A percentile compares a stretch with the other conserved stretches of the same genome.
Conservation (phyloP, 805 yeast genomes). For the Yarrowia hollandica region DNA sequence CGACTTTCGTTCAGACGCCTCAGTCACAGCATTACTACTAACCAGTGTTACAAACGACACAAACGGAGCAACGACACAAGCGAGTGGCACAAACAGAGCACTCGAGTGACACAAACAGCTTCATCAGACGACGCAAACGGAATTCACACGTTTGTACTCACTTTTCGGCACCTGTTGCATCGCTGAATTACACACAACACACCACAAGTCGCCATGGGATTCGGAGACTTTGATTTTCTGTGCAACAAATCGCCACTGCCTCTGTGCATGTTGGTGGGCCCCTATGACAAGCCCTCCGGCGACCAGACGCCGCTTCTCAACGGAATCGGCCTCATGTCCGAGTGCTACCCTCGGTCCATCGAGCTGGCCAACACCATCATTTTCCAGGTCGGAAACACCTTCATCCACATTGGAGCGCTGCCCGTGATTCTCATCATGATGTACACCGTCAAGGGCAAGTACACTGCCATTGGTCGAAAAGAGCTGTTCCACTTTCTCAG, state of each 20-base stretch:
- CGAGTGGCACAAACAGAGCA: too few species aligned
- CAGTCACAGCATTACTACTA: too few species aligned
- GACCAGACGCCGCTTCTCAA: conserved; percentile 31
- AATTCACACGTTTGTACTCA: too few species aligned
- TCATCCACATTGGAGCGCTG: conserved; percentile 76
- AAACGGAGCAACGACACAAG: too few species aligned
- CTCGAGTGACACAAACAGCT: too few species aligned
- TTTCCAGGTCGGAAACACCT: conserved; percentile 84
- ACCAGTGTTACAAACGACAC: too few species aligned
- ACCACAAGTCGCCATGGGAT: conserved; percentile 53
- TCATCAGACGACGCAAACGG: too few species aligned
- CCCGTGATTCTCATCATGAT: conserved; percentile 65
- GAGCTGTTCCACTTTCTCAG: conserved; percentile 80
- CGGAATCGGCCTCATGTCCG: conserved; percentile 64
- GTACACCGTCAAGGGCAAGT: conserved; percentile 76
- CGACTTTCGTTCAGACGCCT: too few species aligned
- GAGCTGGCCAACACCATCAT: conserved; percentile 88
- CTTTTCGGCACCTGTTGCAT: too few species aligned
- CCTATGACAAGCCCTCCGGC: conserved; percentile 43
- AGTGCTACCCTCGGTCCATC: conserved; percentile 82
- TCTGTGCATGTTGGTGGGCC: conserved; percentile 70
- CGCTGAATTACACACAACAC: not conserved
- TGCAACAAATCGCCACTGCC: conserved; percentile 75
- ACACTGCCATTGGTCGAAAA: conserved; percentile 90
- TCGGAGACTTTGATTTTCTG: conserved; percentile 63